A percentile compares a stretch with the other conserved stretches of the same genome.
Conservation (phyloP, 768 basidiomycete genomes). For the Leccinum sublutescens region DNA sequence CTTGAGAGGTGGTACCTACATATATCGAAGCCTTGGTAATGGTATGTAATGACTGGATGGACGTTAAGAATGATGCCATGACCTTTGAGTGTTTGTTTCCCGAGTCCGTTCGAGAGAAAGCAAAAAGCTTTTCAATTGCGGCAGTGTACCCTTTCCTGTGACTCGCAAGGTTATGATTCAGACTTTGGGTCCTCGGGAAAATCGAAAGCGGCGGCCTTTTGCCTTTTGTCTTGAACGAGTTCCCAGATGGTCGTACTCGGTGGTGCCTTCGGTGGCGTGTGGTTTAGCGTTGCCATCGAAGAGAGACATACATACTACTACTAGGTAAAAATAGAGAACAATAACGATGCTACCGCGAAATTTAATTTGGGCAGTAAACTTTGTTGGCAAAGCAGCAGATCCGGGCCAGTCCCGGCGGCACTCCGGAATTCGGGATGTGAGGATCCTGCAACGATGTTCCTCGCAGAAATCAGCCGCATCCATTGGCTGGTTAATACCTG, state of each 20-base stretch:
- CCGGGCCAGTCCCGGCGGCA: no score
- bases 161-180: no score
- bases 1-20: constrained; percentile 36
- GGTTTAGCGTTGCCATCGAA: constrained; percentile 31
- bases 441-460: no score
- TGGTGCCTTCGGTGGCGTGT: constrained; percentile 66
- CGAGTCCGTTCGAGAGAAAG: constrained; percentile 74
- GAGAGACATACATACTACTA: no score
- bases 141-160: constrained; percentile 59
- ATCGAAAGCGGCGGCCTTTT: constrained; percentile 77
- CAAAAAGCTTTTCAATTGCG: constrained; percentile 92
- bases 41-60: constrained; percentile 12
- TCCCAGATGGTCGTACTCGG: constrained; percentile 65
- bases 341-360: constrained; percentile 15
- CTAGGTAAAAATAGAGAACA: not conserved
- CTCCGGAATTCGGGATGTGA: no score
- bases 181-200: constrained; percentile 78
- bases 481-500: no score
- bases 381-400: no score
- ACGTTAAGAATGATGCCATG: constrained; percentile 45
- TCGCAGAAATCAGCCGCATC: no score
- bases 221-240: constrained; percentile 83
- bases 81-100: constrained; percentile 59
- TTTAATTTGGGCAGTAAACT: no score
- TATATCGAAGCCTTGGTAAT: constrained; percentile 40